Conservation (phyloP, 768 basidiomycete genomes). For the Podaxis carcinomalis region DNA sequence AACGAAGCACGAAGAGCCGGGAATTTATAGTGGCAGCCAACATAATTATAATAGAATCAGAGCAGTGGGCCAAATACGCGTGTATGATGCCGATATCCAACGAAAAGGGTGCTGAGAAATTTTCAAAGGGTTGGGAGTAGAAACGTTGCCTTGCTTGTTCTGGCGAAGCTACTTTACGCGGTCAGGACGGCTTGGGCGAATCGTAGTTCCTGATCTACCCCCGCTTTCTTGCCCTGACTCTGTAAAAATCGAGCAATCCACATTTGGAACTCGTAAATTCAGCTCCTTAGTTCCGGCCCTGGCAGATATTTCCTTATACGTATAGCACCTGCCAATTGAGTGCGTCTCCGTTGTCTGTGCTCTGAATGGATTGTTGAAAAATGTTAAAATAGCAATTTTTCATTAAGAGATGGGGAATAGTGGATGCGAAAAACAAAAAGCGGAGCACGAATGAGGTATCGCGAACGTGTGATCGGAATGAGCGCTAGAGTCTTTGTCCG, state of each 20-base stretch:
- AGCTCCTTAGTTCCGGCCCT: not conserved
- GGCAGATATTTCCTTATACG: not conserved
- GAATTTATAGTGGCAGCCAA: conserved; percentile 6
- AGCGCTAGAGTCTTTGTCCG: not conserved
- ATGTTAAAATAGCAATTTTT: not conserved
- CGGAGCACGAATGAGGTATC: not conserved
- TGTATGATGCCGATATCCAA: not conserved
- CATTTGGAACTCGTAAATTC: not conserved
- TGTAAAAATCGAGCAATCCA: not conserved
- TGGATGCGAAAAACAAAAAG: not conserved
- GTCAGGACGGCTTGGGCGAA: not conserved
- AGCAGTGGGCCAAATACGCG: not conserved
- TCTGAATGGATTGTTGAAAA: not conserved
- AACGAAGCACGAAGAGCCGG: not conserved
- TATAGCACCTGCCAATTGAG: not conserved
- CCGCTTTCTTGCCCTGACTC: not conserved
- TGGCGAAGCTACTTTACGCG: not conserved
- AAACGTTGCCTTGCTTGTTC: not conserved
- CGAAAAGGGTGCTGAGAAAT: conserved; percentile 5
- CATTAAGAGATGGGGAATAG: not conserved
- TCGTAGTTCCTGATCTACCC: not conserved
- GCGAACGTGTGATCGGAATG: conserved; percentile 4
- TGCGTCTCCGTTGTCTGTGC: not conserved
- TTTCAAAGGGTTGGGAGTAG: not conserved
- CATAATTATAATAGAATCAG: not conserved